A percentile compares a stretch with the other conserved stretches of the same genome.
Conservation (phyloP, 306 rosid species). For the Sesbania bispinosa region DNA sequence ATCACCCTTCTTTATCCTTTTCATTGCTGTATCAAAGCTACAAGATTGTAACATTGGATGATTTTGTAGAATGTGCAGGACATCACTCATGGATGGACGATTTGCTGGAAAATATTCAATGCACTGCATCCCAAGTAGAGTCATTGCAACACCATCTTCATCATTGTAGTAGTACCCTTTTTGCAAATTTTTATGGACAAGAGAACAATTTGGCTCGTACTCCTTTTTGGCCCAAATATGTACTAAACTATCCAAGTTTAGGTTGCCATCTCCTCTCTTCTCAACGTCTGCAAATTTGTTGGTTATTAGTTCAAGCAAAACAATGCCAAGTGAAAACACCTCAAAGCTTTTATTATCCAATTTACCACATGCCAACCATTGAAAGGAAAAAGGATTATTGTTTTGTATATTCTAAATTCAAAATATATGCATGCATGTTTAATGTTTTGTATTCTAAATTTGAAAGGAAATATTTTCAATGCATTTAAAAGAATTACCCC, state of each 20-base stretch:
- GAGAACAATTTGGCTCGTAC: slow-evolving; percentile 49
- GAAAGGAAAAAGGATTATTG: background rate
- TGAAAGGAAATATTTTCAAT: background rate
- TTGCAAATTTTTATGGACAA: too few relatives aligned
- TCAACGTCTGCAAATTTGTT: slow-evolving; percentile 29
- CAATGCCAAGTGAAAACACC: slow-evolving; percentile 49
- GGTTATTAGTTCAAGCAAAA: slow-evolving; percentile 52
- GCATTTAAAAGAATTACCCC: slow-evolving; percentile 35
- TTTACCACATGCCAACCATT: slow-evolving; percentile 33
- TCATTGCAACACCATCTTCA: too few relatives aligned
- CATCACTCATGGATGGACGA: too few relatives aligned
- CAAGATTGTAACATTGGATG: too few relatives aligned
- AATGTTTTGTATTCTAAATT: background rate
- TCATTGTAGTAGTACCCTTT: too few relatives aligned
- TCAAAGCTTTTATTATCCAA: slow-evolving; percentile 51
- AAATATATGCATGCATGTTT: too few relatives aligned
- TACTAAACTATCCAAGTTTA: slow-evolving; percentile 23
- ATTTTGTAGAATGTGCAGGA: too few relatives aligned
- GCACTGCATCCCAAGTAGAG: too few relatives aligned
- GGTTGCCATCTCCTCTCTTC: slow-evolving; percentile 8
- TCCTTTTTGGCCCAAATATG: slow-evolving; percentile 64
- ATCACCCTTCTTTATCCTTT: too few relatives aligned
- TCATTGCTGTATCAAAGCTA: too few relatives aligned
- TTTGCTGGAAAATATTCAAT: too few relatives aligned
- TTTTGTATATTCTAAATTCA: too few relatives aligned